Percentiles rank a stretch among this genome's conserved stretches.
These are phyloP conservation scores for Saxophila tyrrhenica DNA, from an alignment of 495 filamentous ascomycete species.

Conservation along the genomic window DNA sequence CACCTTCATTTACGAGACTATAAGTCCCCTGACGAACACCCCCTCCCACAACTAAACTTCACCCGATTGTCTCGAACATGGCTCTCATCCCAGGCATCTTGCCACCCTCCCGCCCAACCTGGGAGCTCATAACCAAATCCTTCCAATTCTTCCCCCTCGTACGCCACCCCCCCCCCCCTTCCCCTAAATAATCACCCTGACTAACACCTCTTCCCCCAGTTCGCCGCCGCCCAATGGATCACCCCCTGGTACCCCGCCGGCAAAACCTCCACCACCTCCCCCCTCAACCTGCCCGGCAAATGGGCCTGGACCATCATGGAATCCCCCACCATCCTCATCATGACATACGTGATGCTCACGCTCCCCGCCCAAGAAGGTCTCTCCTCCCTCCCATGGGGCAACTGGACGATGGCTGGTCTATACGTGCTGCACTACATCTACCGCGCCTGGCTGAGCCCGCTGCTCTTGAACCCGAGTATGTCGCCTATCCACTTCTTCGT, in stretches of 20 bases:
- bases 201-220: constrained; percentile 17
- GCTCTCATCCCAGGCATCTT: constrained; percentile 32
- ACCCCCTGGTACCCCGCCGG: constrained; percentile 41
- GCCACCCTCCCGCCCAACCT: constrained; percentile 40
- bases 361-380: constrained; percentile 46
- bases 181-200: neutral
- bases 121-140: constrained; percentile 32
- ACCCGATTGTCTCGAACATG: too few relatives aligned
- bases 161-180: constrained; percentile 13
- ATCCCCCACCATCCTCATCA: constrained; percentile 56
- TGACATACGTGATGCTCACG: constrained; percentile 64
- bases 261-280: constrained; percentile 67
- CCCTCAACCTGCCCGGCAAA: constrained; percentile 79
- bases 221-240: constrained; percentile 34
- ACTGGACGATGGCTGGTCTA: constrained; percentile 52
- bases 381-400: constrained; percentile 47
- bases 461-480: constrained; percentile 76
- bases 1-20: too few relatives aligned
- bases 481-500: constrained; percentile 63
- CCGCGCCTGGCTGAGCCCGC: constrained; percentile 70
- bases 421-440: constrained; percentile 75
- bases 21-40: too few relatives aligned
- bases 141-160: constrained; percentile 41
- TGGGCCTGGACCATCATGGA: constrained; percentile 85
- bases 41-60: too few relatives aligned